phyloP scores from a whole-genome alignment of 169 alveolate genomes.

The Theileria orientalis region DNA sequence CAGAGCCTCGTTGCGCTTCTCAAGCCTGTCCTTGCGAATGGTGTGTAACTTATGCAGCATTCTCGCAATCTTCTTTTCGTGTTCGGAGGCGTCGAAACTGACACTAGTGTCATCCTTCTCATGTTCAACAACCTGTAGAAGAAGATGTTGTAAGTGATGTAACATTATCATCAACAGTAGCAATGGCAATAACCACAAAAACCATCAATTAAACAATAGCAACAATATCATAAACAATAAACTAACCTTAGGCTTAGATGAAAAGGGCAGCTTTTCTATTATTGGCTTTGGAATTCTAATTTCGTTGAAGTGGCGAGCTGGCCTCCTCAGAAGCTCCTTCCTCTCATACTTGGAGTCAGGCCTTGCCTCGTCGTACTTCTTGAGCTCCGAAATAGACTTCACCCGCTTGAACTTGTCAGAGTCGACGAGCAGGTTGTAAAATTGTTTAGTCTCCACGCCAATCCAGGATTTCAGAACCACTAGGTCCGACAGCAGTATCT shows the following conservation, averaged over 20 bases:
- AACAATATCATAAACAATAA: too few species aligned
- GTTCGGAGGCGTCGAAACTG: slow-evolving; percentile 47
- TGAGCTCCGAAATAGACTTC: slow-evolving; percentile 85
- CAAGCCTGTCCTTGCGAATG: slow-evolving; percentile 56
- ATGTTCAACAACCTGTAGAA: slow-evolving; percentile 18
- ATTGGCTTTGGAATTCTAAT: slow-evolving; percentile 83
- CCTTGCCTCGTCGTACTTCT: slow-evolving; percentile 77
- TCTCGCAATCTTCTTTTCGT: slow-evolving; percentile 35
- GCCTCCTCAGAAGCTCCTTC: slow-evolving; percentile 79
- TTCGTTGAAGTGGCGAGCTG: slow-evolving; percentile 79
- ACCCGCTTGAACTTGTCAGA: slow-evolving; percentile 76
- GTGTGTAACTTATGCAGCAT: slow-evolving; percentile 49
- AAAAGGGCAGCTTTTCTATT: slow-evolving; percentile 84
- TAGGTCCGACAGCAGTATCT: slow-evolving; percentile 94
- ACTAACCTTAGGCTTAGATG: slow-evolving; percentile 78
- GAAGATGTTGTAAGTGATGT: too few species aligned
- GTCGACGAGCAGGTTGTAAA: slow-evolving; percentile 85
- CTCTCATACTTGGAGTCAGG: slow-evolving; percentile 81
- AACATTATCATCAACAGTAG: too few species aligned
- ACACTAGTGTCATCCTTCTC: slow-evolving; percentile 14
- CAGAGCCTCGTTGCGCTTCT: slow-evolving; percentile 32
- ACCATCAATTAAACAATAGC: too few species aligned
- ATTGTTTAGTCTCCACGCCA: slow-evolving; percentile 83
- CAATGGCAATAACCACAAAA: too few species aligned
- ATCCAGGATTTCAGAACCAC: slow-evolving; percentile 94